These are phyloP conservation scores for Viola pubescens DNA, from an alignment of 441 rosid species.

Conservation along the genomic window DNA sequence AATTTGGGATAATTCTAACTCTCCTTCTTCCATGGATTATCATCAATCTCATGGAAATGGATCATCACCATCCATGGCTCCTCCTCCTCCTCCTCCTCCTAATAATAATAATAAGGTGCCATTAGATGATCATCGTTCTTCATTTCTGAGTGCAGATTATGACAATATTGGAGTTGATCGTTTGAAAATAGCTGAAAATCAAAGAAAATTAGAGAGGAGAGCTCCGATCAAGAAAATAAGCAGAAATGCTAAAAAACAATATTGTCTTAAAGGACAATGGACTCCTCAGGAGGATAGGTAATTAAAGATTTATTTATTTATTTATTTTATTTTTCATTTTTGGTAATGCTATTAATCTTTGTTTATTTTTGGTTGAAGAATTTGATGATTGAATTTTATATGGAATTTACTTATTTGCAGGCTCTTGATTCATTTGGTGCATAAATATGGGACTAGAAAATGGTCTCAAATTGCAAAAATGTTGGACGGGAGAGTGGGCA, in stretches of 20 bases:
- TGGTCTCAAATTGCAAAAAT: constrained; percentile 63
- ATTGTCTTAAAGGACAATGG: constrained; percentile 69
- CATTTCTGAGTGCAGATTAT: constrained; percentile 18
- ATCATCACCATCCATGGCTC: constrained; percentile 7
- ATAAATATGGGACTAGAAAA: constrained; percentile 41
- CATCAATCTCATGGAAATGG: constrained; percentile 3
- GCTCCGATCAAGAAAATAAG: constrained; percentile 14
- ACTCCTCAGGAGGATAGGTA: constrained; percentile 57
- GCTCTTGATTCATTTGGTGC: constrained; percentile 36
- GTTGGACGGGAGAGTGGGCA: constrained; percentile 60
- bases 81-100: neutral
- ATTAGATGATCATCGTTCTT: constrained; percentile 12
- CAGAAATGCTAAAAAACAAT: constrained; percentile 24
- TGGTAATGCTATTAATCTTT: neutral
- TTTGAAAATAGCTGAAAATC: constrained; percentile 9
- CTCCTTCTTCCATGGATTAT: constrained; percentile 6
- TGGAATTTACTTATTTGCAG: constrained; percentile 21
- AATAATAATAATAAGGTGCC: neutral
- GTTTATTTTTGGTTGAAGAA: constrained; percentile 2
- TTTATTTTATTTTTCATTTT: neutral
- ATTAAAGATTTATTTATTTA: neutral
- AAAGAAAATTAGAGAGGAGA: constrained; percentile 11
- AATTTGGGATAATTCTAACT: constrained; percentile 9
- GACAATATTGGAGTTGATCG: neutral
- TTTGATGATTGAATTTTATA: neutral